Evolutionary conservation across 805 yeast species (phyloP), one percentile per base, ranked within the genome.

Genomic region (Sporopachydermia quercuum): DNA sequence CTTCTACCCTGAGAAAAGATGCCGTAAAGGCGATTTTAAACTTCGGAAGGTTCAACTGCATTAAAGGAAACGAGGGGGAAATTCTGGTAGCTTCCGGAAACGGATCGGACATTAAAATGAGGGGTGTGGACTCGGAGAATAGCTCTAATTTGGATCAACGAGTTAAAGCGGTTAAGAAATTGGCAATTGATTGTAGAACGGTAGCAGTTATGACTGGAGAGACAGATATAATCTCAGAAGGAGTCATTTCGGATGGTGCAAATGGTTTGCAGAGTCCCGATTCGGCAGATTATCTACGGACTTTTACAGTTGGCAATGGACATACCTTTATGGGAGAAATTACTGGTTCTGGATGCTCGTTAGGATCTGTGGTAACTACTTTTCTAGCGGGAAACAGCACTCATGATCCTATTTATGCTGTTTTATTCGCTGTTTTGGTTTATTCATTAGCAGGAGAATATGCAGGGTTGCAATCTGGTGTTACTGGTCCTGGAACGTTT

Each of bases 61-160:
- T 86, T 46, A 84, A 87, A 55, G 96, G 95, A 1, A 86, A 86
- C 49, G 69, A 74, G 8, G 84, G 89, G n/a, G 96, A 86, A 50
- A 79, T 86, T 5, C 46, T 63, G 19, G 59, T 78, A 2, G 57
- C 73, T 39, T 81, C 89, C 1, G 75, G 77, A 0, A 40, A 60
- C 3, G 55, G 52, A 2, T 52, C 51, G 2, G 52, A 50, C 3
- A 44, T 53, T 1, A 46, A 53, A 6, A 80, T 81, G 87, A 69
- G 70, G 45, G 94, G 94, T 16, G 93, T 82, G 4, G 94, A 85
- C 50, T 60, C 68, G 19, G 42, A 44, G 11, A 54, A 53, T 4
- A 48, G 42, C 0, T 45, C 47, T 4, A 37, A 41, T 4, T 38
- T 39, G 2, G 35, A 44, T 3, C 39, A 49, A n/a, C 44, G 68